Evolutionary conservation across 2,329 filamentous ascomycete genomes (phyloP).

Genomic region (Pseudogymnoascus sp.): DNA sequence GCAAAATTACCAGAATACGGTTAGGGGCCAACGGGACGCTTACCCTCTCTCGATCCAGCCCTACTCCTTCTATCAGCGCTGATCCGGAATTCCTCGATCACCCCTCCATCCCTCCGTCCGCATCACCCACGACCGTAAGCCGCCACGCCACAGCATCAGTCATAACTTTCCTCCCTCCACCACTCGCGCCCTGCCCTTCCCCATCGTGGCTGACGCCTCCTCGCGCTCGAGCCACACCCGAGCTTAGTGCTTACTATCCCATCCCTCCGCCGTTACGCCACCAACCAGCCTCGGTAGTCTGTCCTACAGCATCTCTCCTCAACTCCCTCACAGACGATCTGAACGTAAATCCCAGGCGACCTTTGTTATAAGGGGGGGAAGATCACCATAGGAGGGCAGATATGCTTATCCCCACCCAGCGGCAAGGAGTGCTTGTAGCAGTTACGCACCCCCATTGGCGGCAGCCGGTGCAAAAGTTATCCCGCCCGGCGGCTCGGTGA

Average conservation of each 20-base stretch:
- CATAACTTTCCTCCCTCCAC: not conserved
- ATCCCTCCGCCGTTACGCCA: not conserved
- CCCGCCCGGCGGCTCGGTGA: not conserved
- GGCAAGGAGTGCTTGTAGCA: not conserved
- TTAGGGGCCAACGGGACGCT: not conserved
- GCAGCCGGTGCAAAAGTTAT: not conserved
- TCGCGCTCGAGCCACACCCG: conserved; percentile 4
- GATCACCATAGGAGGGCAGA: not conserved
- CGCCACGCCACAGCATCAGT: not conserved
- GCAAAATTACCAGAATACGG: not conserved
- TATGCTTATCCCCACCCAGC: not conserved
- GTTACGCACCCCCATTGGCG: not conserved
- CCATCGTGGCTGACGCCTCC: not conserved
- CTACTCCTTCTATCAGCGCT: not conserved
- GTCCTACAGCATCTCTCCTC: not conserved
- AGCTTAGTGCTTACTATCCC: not conserved
- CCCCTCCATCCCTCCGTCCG: not conserved
- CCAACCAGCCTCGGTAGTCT: not conserved
- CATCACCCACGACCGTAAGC: not conserved
- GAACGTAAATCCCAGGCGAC: not conserved
- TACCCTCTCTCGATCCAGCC: not conserved
- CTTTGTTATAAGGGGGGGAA: not conserved
- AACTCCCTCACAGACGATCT: not conserved
- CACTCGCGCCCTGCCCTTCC: not conserved
- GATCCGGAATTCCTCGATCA: not conserved